Base-by-base conservation (phyloP, 345 rosid genomes). In the Gossypium rotundifolium region DNA sequence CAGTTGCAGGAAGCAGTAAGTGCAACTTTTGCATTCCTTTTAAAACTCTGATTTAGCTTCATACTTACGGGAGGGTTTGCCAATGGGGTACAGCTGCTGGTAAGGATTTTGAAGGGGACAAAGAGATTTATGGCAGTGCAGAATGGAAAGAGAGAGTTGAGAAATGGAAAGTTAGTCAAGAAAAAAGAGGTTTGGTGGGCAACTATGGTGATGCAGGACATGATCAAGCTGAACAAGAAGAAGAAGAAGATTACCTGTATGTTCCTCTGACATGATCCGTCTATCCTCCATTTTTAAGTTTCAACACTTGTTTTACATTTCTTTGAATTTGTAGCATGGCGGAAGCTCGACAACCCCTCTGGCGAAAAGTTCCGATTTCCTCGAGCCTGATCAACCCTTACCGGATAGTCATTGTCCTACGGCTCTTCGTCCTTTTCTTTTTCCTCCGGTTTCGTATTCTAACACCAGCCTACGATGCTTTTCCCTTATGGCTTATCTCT, bases 81-180 rank as follows among this genome's bases (percentile, higher is more conserved):
- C 17, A 4, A 25, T n/a, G 76, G 61, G 60, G 17, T 40, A 27
- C 57, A 90, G 98, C 85, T 44, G 77, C 82, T 11, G 92, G 91
- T 2, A 89, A 84, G 84, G 97, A 92, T 7, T 76, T 92, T 53
- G 97, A 94, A 75, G 93, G 82, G 20, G 97, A 92, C 13, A 91
- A 84, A 82, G 98, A 91, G 61, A 72, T 73, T 13, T 86, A 83
- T 76, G 88, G 86, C 75, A 90, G 85, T 46, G 91, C 85, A 0
- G 97, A 94, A 79, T 94, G 98, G 98, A 84, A 92, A 79, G 97
- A 94, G 55, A 83, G 98, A 79, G 89, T 94, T 0, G 95, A 92
- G 80, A 94, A 92, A 73, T 92, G 97, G 97, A 92, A 94, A 84
- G 74, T 84, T 17, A 85, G 91, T 80, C 98, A 92, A 81, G 97